Base-by-base conservation (phyloP, 2,329 filamentous ascomycete species). In the Chaetothyriales sp. region DNA sequence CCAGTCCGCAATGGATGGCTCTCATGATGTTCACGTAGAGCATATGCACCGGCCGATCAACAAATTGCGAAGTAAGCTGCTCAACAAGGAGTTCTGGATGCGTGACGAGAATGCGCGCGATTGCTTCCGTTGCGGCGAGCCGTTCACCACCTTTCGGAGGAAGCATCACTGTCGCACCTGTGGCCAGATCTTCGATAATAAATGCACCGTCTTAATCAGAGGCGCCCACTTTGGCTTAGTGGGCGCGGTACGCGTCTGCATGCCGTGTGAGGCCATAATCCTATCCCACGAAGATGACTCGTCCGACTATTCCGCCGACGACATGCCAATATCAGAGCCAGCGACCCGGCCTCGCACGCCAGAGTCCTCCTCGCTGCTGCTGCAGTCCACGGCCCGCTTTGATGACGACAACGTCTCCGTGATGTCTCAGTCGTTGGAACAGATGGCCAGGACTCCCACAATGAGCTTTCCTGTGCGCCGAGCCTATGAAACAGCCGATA, bases 11-110 rank as follows among this genome's bases (percentile, higher is more conserved):
- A 33, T 28, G 29, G 53, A 53, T 33, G 50, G 45, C 7, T 13
- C 25, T 13, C 44, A 48, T 5, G 43, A 44, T 33, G n/a, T 18
- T 18, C 25, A 18, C 18, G 10, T 18, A 3, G 46, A 78, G 80
- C 51, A 73, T 77, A 58, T 74, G 74, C n/a, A 62, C 66, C 52
- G 68, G 68, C 56, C 54, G n/a, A 64, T 77, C 50, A 70, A 72
- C 48, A 83, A 85, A 60, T 84, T 95, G 74, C 81, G 85, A 56
- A 86, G 87, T 62, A 89, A 90, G 63, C 83, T 98, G 6, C 71
- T 97, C 46, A 94, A 86, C 65, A 92, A 89, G 63, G 89, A 97
- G 60, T 97, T 95, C 61, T 97, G 90, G 92, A 98, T 98, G 92
- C 86, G 89, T 54, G 92, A 98, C 65, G 92, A 97, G 64, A 95